Evolutionary conservation across 116 monocot genomes (phyloP).

Genomic region (Papilionanthe hybrid): DNA sequence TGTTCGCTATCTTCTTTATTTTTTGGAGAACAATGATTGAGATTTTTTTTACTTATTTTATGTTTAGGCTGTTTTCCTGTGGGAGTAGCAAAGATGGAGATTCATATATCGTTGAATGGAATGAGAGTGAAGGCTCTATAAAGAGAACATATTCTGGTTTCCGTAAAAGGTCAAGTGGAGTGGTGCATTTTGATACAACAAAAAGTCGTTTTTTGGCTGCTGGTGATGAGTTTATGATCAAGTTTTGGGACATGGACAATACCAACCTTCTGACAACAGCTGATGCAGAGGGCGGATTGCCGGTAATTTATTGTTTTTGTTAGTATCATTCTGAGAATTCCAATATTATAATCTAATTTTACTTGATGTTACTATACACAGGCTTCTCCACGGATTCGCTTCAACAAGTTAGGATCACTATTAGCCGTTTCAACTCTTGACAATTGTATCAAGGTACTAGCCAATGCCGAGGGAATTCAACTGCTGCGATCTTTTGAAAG

Average conservation of each 20-base stretch:
- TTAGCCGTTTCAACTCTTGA: slow-evolving; percentile 21
- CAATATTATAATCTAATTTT: slow-evolving; percentile 3
- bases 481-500: slow-evolving; percentile 23
- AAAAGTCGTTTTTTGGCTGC: slow-evolving; percentile 27
- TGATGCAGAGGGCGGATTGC: slow-evolving; percentile 20
- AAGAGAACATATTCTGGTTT: slow-evolving; percentile 22
- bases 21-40: neutral
- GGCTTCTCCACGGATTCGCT: slow-evolving; percentile 24
- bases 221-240: slow-evolving; percentile 26
- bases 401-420: slow-evolving; percentile 21
- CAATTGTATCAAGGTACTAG: slow-evolving; percentile 35
- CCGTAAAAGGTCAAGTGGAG: slow-evolving; percentile 19
- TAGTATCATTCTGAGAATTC: neutral
- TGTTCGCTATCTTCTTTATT: neutral
- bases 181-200: slow-evolving; percentile 30
- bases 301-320: slow-evolving; percentile 7
- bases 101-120: slow-evolving; percentile 25
- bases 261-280: slow-evolving; percentile 19
- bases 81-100: slow-evolving; percentile 28
- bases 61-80: slow-evolving; percentile 31
- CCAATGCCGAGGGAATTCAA: slow-evolving; percentile 39
- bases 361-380: neutral
- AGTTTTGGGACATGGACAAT: slow-evolving; percentile 31
- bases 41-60: neutral
- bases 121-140: slow-evolving; percentile 30